Percentiles rank a stretch among this genome's conserved stretches.
Conservation (phyloP, 1,284 basidiomycete genomes). For the Coniferiporia weirii region DNA sequence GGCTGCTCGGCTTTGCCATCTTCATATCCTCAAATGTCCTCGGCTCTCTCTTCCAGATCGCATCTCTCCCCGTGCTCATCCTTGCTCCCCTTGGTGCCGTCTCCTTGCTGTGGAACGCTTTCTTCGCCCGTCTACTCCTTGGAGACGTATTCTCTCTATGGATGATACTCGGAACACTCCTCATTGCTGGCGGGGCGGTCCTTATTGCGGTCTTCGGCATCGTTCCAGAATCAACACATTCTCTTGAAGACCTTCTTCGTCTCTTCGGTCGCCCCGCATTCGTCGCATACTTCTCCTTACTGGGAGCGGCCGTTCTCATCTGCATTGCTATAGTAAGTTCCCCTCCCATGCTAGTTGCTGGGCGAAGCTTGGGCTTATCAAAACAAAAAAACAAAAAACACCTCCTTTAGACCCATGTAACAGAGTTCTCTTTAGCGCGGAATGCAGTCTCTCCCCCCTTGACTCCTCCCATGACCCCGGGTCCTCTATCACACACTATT, state of each 20-base stretch:
- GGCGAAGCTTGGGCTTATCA: neutral
- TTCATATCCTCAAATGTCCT: conserved; percentile 88
- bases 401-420: conserved; percentile 31
- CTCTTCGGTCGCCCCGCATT: conserved; percentile 81
- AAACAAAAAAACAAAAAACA: neutral
- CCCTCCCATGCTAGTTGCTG: neutral
- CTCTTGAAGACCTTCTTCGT: conserved; percentile 78
- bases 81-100: conserved; percentile 90
- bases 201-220: conserved; percentile 91
- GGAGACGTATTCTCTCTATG: conserved; percentile 83
- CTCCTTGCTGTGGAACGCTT: conserved; percentile 91
- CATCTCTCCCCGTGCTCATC: conserved; percentile 88
- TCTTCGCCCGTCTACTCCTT: conserved; percentile 83
- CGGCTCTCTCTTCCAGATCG: conserved; percentile 93
- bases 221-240: conserved; percentile 87
- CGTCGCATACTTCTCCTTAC: conserved; percentile 73
- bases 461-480: conserved; percentile 31
- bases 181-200: conserved; percentile 87
- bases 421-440: conserved; percentile 34
- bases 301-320: conserved; percentile 59
- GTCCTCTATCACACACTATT: conserved; percentile 27
- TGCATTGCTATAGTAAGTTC: conserved; percentile 60
- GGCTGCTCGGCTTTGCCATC: conserved; percentile 81
- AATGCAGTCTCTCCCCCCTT: conserved; percentile 28
- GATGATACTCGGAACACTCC: conserved; percentile 80